phyloP scores from a whole-genome alignment of 441 rosid species.

The Jatropha podagrica region DNA sequence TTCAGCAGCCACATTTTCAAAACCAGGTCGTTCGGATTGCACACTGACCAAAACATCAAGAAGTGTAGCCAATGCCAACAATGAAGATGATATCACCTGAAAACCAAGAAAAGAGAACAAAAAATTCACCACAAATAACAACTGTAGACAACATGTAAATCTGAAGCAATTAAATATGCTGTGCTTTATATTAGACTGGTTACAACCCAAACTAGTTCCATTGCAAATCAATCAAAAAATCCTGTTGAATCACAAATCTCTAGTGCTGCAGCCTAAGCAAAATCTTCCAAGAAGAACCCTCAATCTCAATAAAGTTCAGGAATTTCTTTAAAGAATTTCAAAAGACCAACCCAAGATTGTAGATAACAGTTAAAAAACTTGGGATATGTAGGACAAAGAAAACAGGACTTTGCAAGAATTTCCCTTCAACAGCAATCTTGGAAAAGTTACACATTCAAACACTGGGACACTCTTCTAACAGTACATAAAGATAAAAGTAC shows the following conservation, averaged over 20 bases:
- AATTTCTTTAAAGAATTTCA: background rate
- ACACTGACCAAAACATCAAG: slow-evolving; percentile 66
- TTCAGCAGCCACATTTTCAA: slow-evolving; percentile 54
- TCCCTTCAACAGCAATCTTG: background rate
- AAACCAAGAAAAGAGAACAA: slow-evolving; percentile 7
- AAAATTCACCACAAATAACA: slow-evolving; percentile 13
- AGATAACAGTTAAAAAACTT: background rate
- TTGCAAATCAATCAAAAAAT: background rate
- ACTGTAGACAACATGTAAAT: slow-evolving; percentile 15
- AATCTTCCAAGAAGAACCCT: background rate
- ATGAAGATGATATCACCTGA: slow-evolving; percentile 84
- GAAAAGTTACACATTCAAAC: background rate
- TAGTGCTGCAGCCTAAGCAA: background rate
- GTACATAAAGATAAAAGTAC: too few species aligned
- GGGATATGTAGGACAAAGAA: background rate
- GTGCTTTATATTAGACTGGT: background rate
- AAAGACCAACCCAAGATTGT: background rate
- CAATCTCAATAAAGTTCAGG: background rate
- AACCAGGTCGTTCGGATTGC: slow-evolving; percentile 57
- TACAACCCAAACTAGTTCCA: background rate
- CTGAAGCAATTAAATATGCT: background rate
- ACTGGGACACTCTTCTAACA: background rate
- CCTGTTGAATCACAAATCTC: background rate
- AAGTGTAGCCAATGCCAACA: slow-evolving; percentile 86
- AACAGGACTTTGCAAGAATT: background rate